Evolutionary conservation across 768 basidiomycete species (phyloP), one percentile per base, ranked within the genome.

Genomic region (Candolleomyces efflorescens): DNA sequence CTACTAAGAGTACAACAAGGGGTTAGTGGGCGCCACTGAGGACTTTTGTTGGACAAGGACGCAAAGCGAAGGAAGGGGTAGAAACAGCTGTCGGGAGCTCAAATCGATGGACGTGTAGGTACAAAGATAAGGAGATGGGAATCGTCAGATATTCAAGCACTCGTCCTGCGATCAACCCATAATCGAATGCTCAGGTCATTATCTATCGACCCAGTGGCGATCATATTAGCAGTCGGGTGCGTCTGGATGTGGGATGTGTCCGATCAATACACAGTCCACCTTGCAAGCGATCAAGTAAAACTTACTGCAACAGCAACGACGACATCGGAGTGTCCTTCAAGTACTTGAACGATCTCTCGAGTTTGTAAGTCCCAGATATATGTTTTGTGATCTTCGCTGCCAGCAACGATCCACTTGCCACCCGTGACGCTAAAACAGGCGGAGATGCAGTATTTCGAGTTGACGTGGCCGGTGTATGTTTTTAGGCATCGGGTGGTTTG

Each of bases 301-400:
- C 76, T 52, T 60, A 92, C 90, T 46, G 91, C 87, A 52, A 94
- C 82, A 1, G 91, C 89, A 12, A 94, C 84, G 3, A 94, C 90
- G 5, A 90, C 82, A 68, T 90, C 86, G 79, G 64, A 58, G 59
- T 5, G 93, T 4, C 86, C 87, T 62, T 90, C 84, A 51, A 90
- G 76, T 4, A 85, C 76, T 67, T 95, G 93, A 23, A 93, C 87
- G 48, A 94, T 79, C 66, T 91, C 84, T n/a, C 91, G 79, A 6
- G 85, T 89, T 67, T 94, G 92, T 27, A 98, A 67, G 68, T 98
- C 94, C 92, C 94, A 96, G 9, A 97, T 80, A 59, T 93, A 90
- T 22, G 89, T 82, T 67, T 90, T 94, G 67, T 89, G 79, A 70
- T 96, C 94, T 70, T 98, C 96, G 65, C 87, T 90, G 0, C 96